Percentiles rank a stretch among this genome's conserved stretches.
These are phyloP conservation scores for Ceratocystis diversiconidia DNA, from an alignment of 2,329 filamentous ascomycete genomes.

Conservation along the genomic window DNA sequence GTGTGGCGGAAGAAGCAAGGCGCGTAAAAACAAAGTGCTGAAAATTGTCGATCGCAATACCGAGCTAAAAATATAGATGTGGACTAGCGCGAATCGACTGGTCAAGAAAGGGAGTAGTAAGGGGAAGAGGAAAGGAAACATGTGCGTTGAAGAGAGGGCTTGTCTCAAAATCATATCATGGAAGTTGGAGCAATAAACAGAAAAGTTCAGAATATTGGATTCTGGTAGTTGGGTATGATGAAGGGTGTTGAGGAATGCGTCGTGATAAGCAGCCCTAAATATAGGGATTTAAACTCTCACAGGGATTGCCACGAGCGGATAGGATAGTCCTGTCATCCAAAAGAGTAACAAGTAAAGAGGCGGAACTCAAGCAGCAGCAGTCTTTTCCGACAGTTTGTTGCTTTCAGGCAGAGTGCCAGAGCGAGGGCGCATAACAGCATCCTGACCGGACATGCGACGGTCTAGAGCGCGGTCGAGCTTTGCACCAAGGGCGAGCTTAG, in stretches of 20 bases:
- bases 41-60: conserved; percentile 1
- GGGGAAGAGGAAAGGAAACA: conserved; percentile 3
- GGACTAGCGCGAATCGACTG: neutral
- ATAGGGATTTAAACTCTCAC: neutral
- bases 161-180: conserved; percentile 4
- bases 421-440: conserved; percentile 63
- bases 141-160: neutral
- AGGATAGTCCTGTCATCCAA: neutral
- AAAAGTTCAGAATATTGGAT: neutral
- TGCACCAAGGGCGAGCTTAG: conserved; percentile 75
- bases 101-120: conserved; percentile 3
- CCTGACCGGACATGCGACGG: conserved; percentile 74
- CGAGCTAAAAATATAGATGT: neutral
- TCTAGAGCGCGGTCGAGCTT: conserved; percentile 82
- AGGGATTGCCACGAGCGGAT: neutral
- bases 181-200: neutral
- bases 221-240: neutral
- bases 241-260: neutral
- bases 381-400: conserved; percentile 21
- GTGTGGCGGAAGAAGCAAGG: neutral
- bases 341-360: neutral
- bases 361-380: neutral
- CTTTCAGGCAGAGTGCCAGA: conserved; percentile 29
- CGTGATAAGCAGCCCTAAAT: neutral
- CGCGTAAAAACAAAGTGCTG: neutral